phyloP scores from a whole-genome alignment of 805 yeast genomes.

The Danielozyma ontarioensis region DNA sequence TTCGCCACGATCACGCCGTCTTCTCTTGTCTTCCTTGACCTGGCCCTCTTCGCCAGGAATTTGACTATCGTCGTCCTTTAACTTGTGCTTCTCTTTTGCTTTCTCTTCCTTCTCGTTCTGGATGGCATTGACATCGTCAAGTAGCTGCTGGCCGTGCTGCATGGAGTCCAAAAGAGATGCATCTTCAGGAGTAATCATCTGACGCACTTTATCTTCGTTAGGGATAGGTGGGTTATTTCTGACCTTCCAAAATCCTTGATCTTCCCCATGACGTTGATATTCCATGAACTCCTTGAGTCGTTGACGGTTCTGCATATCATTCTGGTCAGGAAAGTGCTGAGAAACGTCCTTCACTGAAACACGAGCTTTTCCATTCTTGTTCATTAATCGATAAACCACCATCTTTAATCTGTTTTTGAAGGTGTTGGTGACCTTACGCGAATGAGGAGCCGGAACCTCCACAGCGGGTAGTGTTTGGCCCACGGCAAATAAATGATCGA shows the following conservation, averaged over 20 bases:
- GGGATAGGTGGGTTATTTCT: conserved; percentile 60
- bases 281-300: conserved; percentile 97
- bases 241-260: conserved; percentile 92
- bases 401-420: conserved; percentile 86
- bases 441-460: conserved; percentile 96
- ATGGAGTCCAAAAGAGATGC: conserved; percentile 79
- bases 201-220: conserved; percentile 65
- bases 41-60: conserved; percentile 34
- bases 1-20: conserved; percentile 4
- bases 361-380: conserved; percentile 66
- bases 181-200: conserved; percentile 92
- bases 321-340: conserved; percentile 92
- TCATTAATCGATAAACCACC: conserved; percentile 86
- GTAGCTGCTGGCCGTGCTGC: conserved; percentile 87
- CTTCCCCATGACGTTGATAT: conserved; percentile 83
- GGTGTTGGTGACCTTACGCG: conserved; percentile 91
- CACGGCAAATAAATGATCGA: conserved; percentile 74
- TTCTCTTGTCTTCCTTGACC: conserved; percentile 32
- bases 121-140: conserved; percentile 73
- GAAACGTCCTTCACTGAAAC: conserved; percentile 84
- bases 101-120: conserved; percentile 29
- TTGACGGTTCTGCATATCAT: conserved; percentile 95
- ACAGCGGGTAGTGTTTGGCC: conserved; percentile 93
- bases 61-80: conserved; percentile 11
- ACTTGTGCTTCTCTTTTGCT: conserved; percentile 18